Conservation (phyloP, 257 asterid species). For the Osmanthus fragrans region DNA sequence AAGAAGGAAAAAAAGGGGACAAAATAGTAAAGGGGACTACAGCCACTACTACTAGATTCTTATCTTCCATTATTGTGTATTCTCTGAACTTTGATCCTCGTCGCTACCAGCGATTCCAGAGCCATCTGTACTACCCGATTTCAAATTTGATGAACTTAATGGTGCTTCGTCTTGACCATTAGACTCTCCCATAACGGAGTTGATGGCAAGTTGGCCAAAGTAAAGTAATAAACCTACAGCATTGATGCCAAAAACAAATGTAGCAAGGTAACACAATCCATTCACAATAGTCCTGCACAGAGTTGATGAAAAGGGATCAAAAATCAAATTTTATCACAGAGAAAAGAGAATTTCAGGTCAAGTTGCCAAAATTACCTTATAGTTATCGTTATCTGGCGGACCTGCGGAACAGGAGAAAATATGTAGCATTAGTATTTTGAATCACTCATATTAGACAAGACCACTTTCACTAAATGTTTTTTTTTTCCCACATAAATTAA, state of each 20-base stretch:
- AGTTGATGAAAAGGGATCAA: conserved; percentile 12
- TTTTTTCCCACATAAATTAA: too few relatives aligned
- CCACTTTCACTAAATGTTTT: neutral
- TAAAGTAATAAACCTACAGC: conserved; percentile 75
- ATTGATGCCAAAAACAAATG: conserved; percentile 81
- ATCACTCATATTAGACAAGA: neutral
- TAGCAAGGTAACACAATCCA: conserved; percentile 88
- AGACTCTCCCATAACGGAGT: conserved; percentile 59
- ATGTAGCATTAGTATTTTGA: conserved; percentile 19
- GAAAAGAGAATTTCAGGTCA: neutral
- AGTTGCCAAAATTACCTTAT: conserved; percentile 52
- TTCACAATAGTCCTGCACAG: conserved; percentile 76
- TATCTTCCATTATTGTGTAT: conserved; percentile 14
- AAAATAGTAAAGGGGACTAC: conserved; percentile 14
- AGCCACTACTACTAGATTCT: conserved; percentile 15
- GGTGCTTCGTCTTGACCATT: conserved; percentile 32
- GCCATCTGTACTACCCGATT: conserved; percentile 28
- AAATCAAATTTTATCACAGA: neutral
- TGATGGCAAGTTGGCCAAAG: conserved; percentile 78
- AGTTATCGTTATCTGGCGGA: conserved; percentile 86
- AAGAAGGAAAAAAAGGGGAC: neutral
- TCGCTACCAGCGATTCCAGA: conserved; percentile 25
- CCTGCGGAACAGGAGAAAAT: conserved; percentile 46
- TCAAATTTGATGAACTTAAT: conserved; percentile 34
- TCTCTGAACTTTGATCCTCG: conserved; percentile 31